Base-by-base conservation (phyloP, 352 stramenopile genomes). In the Globisporangium canariense region DNA sequence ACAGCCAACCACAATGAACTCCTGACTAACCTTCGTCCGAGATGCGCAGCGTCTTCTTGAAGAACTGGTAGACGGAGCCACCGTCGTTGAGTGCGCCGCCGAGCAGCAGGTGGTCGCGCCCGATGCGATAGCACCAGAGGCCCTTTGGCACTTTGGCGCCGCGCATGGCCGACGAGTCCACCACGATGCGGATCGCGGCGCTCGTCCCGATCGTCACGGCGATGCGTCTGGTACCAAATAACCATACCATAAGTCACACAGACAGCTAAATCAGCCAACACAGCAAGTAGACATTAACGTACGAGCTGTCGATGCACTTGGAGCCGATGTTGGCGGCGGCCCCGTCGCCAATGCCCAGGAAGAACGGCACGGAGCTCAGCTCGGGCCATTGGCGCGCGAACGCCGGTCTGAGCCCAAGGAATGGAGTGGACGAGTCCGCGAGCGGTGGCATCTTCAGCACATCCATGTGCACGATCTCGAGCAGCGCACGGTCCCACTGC, bases 41-140 rank as follows among this genome's bases (percentile, higher is more conserved):
- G 14, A 93, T 59, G 36, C 65, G 70, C 66, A 98, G 73, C 9
- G 89, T 84, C 14, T 93, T 74, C 46, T 80, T 71, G 54, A 93
- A 88, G 79, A 97, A 99, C 59, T 97, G 90, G 63, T 96, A 93
- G 8, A 98, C 77, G n/a, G 90, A 98, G n/a, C 94, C 96, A n/a
- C 96, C 96, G 74, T 99, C 96, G 38, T 93, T 98, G n/a, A 99
- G 74, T 0, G 96, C 96, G 28, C 94, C 96, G n/a, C 96, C 96
- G 0, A 99, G 69, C 62, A 99, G 67, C 55, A 98, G 66, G 22
- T 89, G 79, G 40, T 91, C 69, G 22, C 79, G 75, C 56, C 94
- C 74, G 43, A 98, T 88, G 40, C 93, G 87, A 71, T 98, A 99
- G 73, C 93, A 98, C 85, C 95, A 99, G 16, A 99, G 74, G 4